phyloP scores from a whole-genome alignment of 768 basidiomycete genomes.

The Sarcomyxa edulis region DNA sequence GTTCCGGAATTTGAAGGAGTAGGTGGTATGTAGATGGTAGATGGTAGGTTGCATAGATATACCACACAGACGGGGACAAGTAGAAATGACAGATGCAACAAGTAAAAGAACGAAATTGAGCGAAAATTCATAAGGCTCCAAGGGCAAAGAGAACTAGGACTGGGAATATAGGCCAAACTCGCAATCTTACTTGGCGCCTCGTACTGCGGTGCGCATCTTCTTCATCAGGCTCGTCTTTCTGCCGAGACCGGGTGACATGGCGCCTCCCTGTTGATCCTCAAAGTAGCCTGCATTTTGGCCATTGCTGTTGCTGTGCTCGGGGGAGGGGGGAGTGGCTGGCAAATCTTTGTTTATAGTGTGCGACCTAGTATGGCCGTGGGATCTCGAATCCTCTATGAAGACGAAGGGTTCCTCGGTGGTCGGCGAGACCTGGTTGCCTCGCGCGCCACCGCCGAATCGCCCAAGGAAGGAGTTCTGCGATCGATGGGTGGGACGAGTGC shows the following conservation, averaged over 20 bases:
- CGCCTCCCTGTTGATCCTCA: neutral
- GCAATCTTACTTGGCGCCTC: conserved; percentile 37
- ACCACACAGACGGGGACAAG: too few species aligned
- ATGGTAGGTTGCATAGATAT: too few species aligned
- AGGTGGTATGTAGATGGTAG: too few species aligned
- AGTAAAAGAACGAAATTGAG: too few species aligned
- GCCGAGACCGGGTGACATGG: conserved; percentile 40
- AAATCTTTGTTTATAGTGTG: conserved; percentile 50
- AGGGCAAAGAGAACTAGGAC: conserved; percentile 2
- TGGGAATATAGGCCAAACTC: conserved; percentile 6
- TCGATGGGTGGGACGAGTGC: conserved; percentile 60
- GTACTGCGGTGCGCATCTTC: conserved; percentile 72
- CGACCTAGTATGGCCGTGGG: conserved; percentile 15
- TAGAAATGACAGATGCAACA: too few species aligned
- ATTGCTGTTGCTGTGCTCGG: conserved; percentile 32
- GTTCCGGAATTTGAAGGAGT: too few species aligned
- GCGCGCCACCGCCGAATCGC: conserved; percentile 46
- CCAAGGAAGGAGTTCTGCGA: conserved; percentile 75
- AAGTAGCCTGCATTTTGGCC: conserved; percentile 43
- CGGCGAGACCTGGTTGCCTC: conserved; percentile 18
- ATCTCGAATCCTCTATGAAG: conserved; percentile 49
- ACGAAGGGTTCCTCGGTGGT: conserved; percentile 45
- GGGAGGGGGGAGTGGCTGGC: conserved; percentile 28
- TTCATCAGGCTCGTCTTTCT: conserved; percentile 77
- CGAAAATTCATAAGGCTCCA: too few species aligned